A percentile compares a stretch with the other conserved stretches of the same genome.
phyloP scores from a whole-genome alignment of 495 filamentous ascomycete species.

The Cetradonia linearis region DNA sequence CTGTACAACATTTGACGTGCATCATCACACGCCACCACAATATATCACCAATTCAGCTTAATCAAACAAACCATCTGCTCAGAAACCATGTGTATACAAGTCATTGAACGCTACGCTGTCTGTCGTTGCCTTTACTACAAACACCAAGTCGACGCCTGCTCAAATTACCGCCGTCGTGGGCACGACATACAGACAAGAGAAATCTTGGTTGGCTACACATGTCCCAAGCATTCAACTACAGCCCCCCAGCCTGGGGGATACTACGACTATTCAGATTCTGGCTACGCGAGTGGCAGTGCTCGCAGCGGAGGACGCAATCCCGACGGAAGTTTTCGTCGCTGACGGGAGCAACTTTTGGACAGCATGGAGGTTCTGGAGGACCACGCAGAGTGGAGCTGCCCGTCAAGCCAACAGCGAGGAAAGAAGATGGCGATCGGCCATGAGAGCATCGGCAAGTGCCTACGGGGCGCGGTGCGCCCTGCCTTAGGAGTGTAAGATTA shows the following conservation, averaged over 20 bases:
- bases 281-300: slow-evolving; percentile 39
- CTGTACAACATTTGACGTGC: neutral
- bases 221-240: slow-evolving; percentile 47
- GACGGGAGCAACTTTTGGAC: slow-evolving; percentile 20
- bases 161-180: slow-evolving; percentile 57
- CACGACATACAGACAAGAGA: slow-evolving; percentile 63
- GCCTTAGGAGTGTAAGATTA: slow-evolving; percentile 12
- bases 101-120: slow-evolving; percentile 66
- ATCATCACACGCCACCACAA: neutral
- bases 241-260: slow-evolving; percentile 26
- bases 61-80: neutral
- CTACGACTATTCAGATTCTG: slow-evolving; percentile 40
- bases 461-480: slow-evolving; percentile 20
- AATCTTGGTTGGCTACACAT: slow-evolving; percentile 72
- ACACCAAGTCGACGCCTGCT: slow-evolving; percentile 67
- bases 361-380: slow-evolving; percentile 25
- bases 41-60: neutral
- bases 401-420: slow-evolving; percentile 16
- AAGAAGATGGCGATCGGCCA: slow-evolving; percentile 22
- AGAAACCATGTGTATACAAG: slow-evolving; percentile 58
- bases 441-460: slow-evolving; percentile 21
- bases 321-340: slow-evolving; percentile 25
- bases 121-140: slow-evolving; percentile 75
- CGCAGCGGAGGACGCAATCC: slow-evolving; percentile 17
- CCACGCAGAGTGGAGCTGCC: slow-evolving; percentile 21